Evolutionary conservation across 2,329 filamentous ascomycete genomes (phyloP).

Genomic region (Diplodia seriata): DNA sequence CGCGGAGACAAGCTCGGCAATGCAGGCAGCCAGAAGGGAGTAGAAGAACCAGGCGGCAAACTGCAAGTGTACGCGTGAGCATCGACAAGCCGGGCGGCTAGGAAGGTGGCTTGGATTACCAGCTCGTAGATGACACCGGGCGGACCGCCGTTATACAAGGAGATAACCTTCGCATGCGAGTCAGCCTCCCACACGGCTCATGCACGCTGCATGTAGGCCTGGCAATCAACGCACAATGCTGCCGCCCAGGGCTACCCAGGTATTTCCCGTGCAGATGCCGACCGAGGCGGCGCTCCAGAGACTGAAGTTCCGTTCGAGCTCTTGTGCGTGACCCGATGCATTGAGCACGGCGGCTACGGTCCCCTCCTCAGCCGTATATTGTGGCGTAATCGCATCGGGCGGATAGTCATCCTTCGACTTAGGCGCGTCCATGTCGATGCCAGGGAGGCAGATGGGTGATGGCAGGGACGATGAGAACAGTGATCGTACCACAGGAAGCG

Average conservation of each 20-base stretch:
- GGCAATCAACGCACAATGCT: slow-evolving; percentile 50
- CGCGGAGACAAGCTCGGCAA: slow-evolving; percentile 59
- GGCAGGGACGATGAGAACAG: background rate
- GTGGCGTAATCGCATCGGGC: slow-evolving; percentile 6
- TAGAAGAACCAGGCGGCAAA: slow-evolving; percentile 60
- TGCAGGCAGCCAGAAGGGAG: slow-evolving; percentile 57
- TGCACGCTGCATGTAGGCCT: slow-evolving; percentile 20
- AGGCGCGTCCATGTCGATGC: slow-evolving; percentile 6
- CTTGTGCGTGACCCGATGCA: slow-evolving; percentile 59
- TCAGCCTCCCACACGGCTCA: slow-evolving; percentile 10
- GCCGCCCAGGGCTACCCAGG: slow-evolving; percentile 57
- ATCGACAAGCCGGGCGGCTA: slow-evolving; percentile 9
- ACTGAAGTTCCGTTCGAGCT: slow-evolving; percentile 59
- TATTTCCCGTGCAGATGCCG: slow-evolving; percentile 53
- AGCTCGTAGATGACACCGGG: slow-evolving; percentile 57
- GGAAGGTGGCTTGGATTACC: slow-evolving; percentile 9
- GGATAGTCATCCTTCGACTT: slow-evolving; percentile 26
- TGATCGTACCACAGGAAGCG: background rate
- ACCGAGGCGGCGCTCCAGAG: slow-evolving; percentile 56
- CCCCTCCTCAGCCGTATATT: slow-evolving; percentile 35
- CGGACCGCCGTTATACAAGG: slow-evolving; percentile 55
- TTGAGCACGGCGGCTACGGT: slow-evolving; percentile 52
- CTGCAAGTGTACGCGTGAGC: slow-evolving; percentile 32
- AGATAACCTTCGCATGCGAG: slow-evolving; percentile 42
- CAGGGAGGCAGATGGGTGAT: background rate